phyloP scores from a whole-genome alignment of 306 rosid genomes.

The Vigna nakashimae region DNA sequence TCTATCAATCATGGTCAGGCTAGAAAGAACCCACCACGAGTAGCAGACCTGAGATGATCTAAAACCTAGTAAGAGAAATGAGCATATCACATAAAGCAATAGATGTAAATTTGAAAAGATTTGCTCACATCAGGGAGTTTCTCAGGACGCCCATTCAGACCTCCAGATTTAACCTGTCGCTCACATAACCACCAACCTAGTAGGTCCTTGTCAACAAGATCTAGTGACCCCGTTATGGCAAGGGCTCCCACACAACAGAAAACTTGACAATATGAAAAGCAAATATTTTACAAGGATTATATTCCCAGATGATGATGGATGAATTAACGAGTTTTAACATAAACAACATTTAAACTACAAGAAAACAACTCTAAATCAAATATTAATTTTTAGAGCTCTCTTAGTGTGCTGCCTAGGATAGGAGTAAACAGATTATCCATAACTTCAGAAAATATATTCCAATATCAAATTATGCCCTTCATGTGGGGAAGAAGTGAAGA shows the following conservation, averaged over 20 bases:
- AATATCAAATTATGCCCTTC: conserved; percentile 17
- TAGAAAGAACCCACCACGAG: conserved; percentile 96
- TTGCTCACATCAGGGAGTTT: conserved; percentile 83
- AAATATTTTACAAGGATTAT: not conserved
- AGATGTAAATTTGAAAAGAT: conserved; percentile 15
- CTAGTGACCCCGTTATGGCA: conserved; percentile 83
- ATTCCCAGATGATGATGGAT: not conserved
- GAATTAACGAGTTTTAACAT: not conserved
- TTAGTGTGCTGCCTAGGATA: not conserved
- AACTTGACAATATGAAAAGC: conserved; percentile 62
- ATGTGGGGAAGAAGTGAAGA: not conserved
- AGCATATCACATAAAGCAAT: conserved; percentile 3
- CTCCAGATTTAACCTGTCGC: conserved; percentile 92
- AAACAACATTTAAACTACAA: not conserved
- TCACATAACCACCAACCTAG: conserved; percentile 98
- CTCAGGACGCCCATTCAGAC: conserved; percentile 93
- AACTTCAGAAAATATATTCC: conserved; percentile 8
- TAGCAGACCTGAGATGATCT: conserved; percentile 74
- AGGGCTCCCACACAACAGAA: conserved; percentile 97
- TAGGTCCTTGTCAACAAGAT: conserved; percentile 84
- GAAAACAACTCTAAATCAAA: not conserved
- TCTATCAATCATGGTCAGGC: conserved; percentile 94
- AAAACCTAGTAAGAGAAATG: conserved; percentile 40
- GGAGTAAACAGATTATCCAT: not conserved
- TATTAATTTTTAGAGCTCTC: not conserved